Evolutionary conservation across 2,329 filamentous ascomycete species (phyloP).

Genomic region (Colletotrichum sansevieriae): DNA sequence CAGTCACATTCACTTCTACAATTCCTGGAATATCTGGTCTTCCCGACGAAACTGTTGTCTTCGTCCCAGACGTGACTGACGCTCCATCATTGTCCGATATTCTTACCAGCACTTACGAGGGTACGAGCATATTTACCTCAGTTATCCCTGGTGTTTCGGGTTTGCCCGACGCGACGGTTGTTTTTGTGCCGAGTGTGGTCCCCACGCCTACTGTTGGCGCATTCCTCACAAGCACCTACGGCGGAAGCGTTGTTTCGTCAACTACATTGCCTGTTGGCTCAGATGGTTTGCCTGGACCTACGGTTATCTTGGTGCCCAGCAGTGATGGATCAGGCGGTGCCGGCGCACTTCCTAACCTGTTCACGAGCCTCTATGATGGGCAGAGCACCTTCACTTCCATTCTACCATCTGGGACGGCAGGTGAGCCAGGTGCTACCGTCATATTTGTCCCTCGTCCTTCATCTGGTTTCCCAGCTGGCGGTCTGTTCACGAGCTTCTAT

Average conservation of each 20-base stretch:
- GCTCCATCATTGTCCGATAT: background rate
- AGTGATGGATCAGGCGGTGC: background rate
- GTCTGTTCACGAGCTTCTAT: constrained; percentile 14
- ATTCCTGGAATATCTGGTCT: constrained; percentile 8
- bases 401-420: constrained; percentile 1
- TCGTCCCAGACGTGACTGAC: constrained; percentile 7
- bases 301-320: background rate
- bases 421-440: background rate
- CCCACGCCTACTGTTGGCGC: constrained; percentile 5
- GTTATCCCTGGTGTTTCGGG: background rate
- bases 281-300: constrained; percentile 12
- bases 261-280: constrained; percentile 5
- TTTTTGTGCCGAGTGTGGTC: background rate
- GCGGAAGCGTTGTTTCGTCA: constrained; percentile 8
- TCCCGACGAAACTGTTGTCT: constrained; percentile 5
- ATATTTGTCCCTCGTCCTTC: constrained; percentile 15
- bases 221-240: constrained; percentile 27
- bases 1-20: constrained; percentile 15
- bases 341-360: background rate
- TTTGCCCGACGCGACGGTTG: background rate
- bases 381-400: constrained; percentile 12
- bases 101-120: constrained; percentile 5
- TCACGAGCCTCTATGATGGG: constrained; percentile 15
- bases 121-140: background rate
- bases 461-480: background rate